Base-by-base conservation (phyloP, 2,329 filamentous ascomycete species). In the Pseudodiploospora longispora region DNA sequence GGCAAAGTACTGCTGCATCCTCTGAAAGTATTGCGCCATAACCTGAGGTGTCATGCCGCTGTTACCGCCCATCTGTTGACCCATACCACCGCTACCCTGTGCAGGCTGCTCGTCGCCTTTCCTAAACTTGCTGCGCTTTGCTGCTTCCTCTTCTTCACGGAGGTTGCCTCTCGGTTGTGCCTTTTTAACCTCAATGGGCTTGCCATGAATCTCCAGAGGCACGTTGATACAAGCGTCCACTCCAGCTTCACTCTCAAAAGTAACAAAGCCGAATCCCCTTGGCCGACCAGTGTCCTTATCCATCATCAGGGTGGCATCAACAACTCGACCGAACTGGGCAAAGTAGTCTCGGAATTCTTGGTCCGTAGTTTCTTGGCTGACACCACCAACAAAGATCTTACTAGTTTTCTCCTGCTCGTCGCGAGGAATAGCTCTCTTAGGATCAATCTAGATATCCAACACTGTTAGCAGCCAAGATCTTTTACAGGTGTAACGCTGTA, bases 261-360 rank as follows among this genome's bases (percentile, higher is more conserved):
- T 98, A 42, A 98, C 93, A 63, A 98, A 98, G 10, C 93, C 93
- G 59, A 98, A 98, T 2, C 93, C 93, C 59, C 93, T 79, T 3
- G 93, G 93, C 35, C 93, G 81, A n/a, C 93, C 93, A 1, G 93
- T 98, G 64, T 98, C 93, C 68, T 98, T 98, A 64, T 98, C 93
- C 82, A 98, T 98, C 93, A 98, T 98, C 3, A 98, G 80, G 0
- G 93, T 98, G 2, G 93, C 93, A 67, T 98, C 93, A 34, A 98
- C 84, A 19, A 98, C 93, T 49, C 91, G 83, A 29, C 93, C 93
- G 57, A 97, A 98, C 59, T 95, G 87, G 59, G 86, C 88, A 69
- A 98, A 98, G 68, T 95, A 98, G 48, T 93, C 84, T 60, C 88
- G 89, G 64, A 98, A 98, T 61, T 97, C 89, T 50, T 90, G 83